A percentile compares a stretch with the other conserved stretches of the same genome.
Conservation (phyloP, 805 yeast genomes). For the Saturnispora hagleri region DNA sequence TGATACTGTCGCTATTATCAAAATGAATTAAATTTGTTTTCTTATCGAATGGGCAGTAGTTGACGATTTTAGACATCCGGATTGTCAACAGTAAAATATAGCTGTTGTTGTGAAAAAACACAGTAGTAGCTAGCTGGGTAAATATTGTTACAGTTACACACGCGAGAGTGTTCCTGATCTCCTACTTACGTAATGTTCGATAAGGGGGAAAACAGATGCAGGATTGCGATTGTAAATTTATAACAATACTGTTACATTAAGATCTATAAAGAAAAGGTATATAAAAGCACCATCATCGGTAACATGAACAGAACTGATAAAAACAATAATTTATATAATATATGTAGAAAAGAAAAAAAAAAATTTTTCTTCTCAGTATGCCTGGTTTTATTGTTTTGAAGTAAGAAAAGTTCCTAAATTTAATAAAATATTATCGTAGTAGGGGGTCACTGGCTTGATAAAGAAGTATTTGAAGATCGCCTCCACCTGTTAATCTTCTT, state of each 20-base stretch:
- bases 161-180: neutral
- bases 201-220: neutral
- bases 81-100: neutral
- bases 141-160: neutral
- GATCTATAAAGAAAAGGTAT: neutral
- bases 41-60: slow-evolving; percentile 13
- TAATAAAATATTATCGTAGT: neutral
- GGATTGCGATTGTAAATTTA: neutral
- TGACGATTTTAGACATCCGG: slow-evolving; percentile 1
- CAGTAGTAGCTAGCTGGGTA: neutral
- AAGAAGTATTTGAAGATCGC: slow-evolving; percentile 22
- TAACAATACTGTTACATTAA: neutral
- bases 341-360: neutral
- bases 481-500: slow-evolving; percentile 25
- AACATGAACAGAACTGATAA: neutral
- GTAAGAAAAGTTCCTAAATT: neutral
- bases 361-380: neutral
- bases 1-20: slow-evolving; percentile 3
- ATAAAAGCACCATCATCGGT: neutral
- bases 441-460: neutral
- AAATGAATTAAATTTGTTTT: slow-evolving; percentile 10
- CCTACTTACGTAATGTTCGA: neutral
- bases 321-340: too few species aligned
- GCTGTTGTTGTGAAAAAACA: neutral
- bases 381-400: neutral